These are phyloP conservation scores for Acmispon strigosus DNA, from an alignment of 306 rosid species.

Conservation along the genomic window DNA sequence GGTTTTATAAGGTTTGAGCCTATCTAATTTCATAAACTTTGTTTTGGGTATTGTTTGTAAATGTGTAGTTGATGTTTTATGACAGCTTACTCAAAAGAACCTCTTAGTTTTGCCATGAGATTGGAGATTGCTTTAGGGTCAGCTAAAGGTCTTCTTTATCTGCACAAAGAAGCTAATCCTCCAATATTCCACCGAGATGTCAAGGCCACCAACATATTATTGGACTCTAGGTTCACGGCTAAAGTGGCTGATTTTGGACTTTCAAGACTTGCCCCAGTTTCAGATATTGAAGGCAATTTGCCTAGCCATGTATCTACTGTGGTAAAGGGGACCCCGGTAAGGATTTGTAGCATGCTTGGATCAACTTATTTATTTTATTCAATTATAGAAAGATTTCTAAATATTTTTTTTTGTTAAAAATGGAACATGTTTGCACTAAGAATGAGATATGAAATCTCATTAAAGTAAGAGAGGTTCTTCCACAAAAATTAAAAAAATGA, in stretches of 20 bases:
- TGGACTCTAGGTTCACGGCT: constrained; percentile 58
- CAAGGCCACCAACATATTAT: constrained; percentile 82
- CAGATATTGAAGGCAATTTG: constrained; percentile 58
- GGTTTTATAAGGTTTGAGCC: too few relatives aligned
- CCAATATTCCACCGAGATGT: constrained; percentile 94
- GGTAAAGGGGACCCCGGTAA: constrained; percentile 95
- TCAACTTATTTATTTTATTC: too few relatives aligned
- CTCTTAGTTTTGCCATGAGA: constrained; percentile 59
- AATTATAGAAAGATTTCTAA: too few relatives aligned
- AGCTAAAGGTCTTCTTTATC: constrained; percentile 84
- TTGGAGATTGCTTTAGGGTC: constrained; percentile 64
- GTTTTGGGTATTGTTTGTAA: not conserved
- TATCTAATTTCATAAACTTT: too few relatives aligned
- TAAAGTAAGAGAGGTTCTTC: too few relatives aligned
- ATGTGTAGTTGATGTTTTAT: constrained; percentile 7
- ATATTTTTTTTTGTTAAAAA: too few relatives aligned
- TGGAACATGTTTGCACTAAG: too few relatives aligned
- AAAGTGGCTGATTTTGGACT: constrained; percentile 99
- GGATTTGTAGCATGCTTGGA: not conserved
- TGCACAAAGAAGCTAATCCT: constrained; percentile 93
- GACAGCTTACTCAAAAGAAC: constrained; percentile 47
- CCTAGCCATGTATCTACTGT: constrained; percentile 81
- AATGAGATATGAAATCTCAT: too few relatives aligned
- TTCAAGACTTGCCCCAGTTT: constrained; percentile 89
- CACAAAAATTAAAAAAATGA: too few relatives aligned